phyloP scores from a whole-genome alignment of 2,329 filamentous ascomycete genomes.

The Fusarium sp. region DNA sequence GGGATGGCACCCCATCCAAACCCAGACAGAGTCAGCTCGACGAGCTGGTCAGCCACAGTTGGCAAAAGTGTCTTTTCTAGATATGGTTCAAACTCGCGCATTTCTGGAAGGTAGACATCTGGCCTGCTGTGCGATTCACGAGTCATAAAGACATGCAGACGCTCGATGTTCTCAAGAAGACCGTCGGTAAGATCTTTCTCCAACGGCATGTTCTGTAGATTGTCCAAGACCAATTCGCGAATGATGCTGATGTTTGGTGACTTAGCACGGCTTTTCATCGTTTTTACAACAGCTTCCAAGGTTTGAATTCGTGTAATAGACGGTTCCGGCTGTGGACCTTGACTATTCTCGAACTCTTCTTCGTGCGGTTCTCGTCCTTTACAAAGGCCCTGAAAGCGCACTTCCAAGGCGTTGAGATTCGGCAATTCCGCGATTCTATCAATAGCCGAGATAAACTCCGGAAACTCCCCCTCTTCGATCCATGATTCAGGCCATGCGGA shows the following conservation, averaged over 20 bases:
- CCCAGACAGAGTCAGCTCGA: constrained; percentile 35
- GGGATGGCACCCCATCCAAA: constrained; percentile 41
- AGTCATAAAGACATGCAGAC: constrained; percentile 29
- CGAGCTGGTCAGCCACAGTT: constrained; percentile 33
- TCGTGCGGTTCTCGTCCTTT: background rate
- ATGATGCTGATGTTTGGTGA: constrained; percentile 1
- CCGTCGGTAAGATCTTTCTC: constrained; percentile 14
- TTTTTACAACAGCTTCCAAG: background rate
- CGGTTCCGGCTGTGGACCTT: background rate
- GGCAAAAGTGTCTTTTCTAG: constrained; percentile 34
- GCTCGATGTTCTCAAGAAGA: constrained; percentile 27
- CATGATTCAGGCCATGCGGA: background rate
- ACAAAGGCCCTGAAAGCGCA: constrained; percentile 1
- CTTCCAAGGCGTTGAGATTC: background rate
- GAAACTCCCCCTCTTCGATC: background rate
- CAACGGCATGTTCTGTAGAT: constrained; percentile 39
- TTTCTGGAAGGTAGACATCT: constrained; percentile 27
- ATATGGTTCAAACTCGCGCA: constrained; percentile 36
- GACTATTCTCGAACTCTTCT: background rate
- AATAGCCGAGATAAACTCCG: background rate
- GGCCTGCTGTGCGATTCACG: constrained; percentile 3
- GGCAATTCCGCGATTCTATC: constrained; percentile 5
- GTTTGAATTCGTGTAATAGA: background rate
- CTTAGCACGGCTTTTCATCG: background rate
- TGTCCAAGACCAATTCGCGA: constrained; percentile 31